Conservation (phyloP, 371 early-diverging fungal species). For the Mucor plumbeus region DNA sequence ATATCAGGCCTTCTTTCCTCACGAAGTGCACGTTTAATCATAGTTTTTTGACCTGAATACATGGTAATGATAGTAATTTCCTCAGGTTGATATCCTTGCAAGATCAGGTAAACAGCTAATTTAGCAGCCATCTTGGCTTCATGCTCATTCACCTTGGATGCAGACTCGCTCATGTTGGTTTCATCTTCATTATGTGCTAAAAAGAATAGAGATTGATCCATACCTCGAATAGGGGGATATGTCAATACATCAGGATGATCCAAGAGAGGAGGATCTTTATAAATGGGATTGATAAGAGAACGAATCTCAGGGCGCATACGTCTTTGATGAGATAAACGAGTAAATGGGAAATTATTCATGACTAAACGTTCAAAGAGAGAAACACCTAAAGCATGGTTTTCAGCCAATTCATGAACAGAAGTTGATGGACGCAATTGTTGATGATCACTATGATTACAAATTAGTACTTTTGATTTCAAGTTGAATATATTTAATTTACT, state of each 20-base stretch:
- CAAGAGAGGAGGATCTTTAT: conserved; percentile 47
- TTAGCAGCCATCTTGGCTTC: conserved; percentile 64
- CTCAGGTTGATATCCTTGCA: conserved; percentile 53
- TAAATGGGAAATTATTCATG: conserved; percentile 53
- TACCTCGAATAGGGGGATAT: conserved; percentile 62
- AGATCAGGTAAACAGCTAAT: conserved; percentile 58
- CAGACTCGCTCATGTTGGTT: conserved; percentile 45
- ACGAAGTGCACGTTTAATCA: conserved; percentile 44
- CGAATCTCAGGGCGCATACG: conserved; percentile 80
- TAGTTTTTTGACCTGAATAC: conserved; percentile 63
- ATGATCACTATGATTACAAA: conserved; percentile 58
- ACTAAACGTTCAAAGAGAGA: conserved; percentile 77
- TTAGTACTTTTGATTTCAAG: not conserved
- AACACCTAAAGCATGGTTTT: conserved; percentile 58
- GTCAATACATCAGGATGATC: conserved; percentile 55
- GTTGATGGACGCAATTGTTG: conserved; percentile 70
- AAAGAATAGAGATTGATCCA: conserved; percentile 62
- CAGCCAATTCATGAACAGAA: conserved; percentile 54
- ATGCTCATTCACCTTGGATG: conserved; percentile 63
- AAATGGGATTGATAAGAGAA: conserved; percentile 61
- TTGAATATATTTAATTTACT: not conserved
- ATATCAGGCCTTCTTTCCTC: conserved; percentile 36
- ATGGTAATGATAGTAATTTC: conserved; percentile 67
- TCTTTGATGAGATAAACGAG: conserved; percentile 63
- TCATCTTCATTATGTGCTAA: conserved; percentile 60